Evolutionary conservation across 257 asterid genomes (phyloP), one percentile per base, ranked within the genome.

Genomic region (Thymus mandschuricus): DNA sequence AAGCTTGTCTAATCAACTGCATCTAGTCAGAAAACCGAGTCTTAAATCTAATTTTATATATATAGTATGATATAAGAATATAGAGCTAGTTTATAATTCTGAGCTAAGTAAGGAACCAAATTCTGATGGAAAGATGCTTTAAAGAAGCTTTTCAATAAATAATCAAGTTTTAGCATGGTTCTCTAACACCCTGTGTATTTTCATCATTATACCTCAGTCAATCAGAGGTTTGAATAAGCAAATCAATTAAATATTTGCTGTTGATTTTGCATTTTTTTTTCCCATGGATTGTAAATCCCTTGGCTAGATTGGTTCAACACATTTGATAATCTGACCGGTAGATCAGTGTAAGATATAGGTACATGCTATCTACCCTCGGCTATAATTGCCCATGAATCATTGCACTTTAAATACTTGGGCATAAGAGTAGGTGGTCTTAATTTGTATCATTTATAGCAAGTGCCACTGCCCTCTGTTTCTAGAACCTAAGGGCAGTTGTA

Each of bases 401-500:
- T 55, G 29, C 33, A 48, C 40, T 67, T 73, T 44, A 50, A 44
- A 76, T 40, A 54, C 41, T 21, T 45, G 56, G 33, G 51, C 50
- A 67, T 67, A 33, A 66, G 61, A 66, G 28, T 34, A 43, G 51
- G 65, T 27, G 27, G 54, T 71, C 28, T 55, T 12, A 0, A 48
- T 68, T 29, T 31, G 58, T 71, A 40, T 49, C 27, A 61, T 35
- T 15, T 41, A 15, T 43, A 5, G 40, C 46, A 38, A 45, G 57
- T 63, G 8, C 31, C 38, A 45, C 3, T 30, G 21, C 29, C 63
- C 31, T 15, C 41, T 30, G 6, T 66, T 70, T 66, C 27, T 59
- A 67, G 66, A n/a, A 69, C 50, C 63, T 40, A 69, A 69, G 35
- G 40, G 66, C 66, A 38, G 41, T 38, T 38, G 41, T 38, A 38